phyloP scores from a whole-genome alignment of 768 basidiomycete species.

The Pholiota molesta region DNA sequence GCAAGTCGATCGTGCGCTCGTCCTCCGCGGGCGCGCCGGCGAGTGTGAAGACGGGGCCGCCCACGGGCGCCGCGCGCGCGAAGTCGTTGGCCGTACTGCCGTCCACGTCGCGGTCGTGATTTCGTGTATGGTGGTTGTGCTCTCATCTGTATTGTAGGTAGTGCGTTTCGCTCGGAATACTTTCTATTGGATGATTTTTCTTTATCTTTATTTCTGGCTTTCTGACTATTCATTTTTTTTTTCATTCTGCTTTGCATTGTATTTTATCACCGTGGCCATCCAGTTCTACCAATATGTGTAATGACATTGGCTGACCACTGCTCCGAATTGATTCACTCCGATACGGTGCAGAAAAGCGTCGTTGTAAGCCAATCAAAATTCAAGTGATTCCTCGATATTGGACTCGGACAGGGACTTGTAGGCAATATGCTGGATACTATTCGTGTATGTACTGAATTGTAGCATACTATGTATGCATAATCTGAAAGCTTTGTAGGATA shows the following conservation, averaged over 20 bases:
- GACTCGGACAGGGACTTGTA: too few relatives aligned
- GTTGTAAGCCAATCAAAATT: too few relatives aligned
- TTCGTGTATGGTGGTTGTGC: background rate
- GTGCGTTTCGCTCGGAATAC: background rate
- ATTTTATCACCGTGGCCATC: background rate
- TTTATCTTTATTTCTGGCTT: background rate
- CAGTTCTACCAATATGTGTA: background rate
- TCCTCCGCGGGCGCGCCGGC: slow-evolving; percentile 25
- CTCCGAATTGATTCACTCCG: too few relatives aligned
- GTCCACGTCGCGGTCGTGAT: background rate
- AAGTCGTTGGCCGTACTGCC: background rate
- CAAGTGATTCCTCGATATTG: too few relatives aligned
- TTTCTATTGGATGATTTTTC: background rate
- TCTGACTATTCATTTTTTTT: background rate
- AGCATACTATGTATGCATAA: too few relatives aligned
- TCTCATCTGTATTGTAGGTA: background rate
- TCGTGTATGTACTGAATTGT: too few relatives aligned
- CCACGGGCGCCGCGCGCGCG: background rate
- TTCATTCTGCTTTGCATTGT: background rate
- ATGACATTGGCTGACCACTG: background rate
- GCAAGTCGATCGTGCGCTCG: slow-evolving; percentile 24
- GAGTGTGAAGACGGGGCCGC: background rate
- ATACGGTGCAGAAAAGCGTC: too few relatives aligned
- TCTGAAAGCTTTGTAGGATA: too few relatives aligned
- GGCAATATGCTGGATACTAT: too few relatives aligned